Percentiles rank a stretch among this genome's conserved stretches.
Evolutionary conservation across 495 filamentous ascomycete genomes (phyloP).

Genomic region (Daldinia childiae): DNA sequence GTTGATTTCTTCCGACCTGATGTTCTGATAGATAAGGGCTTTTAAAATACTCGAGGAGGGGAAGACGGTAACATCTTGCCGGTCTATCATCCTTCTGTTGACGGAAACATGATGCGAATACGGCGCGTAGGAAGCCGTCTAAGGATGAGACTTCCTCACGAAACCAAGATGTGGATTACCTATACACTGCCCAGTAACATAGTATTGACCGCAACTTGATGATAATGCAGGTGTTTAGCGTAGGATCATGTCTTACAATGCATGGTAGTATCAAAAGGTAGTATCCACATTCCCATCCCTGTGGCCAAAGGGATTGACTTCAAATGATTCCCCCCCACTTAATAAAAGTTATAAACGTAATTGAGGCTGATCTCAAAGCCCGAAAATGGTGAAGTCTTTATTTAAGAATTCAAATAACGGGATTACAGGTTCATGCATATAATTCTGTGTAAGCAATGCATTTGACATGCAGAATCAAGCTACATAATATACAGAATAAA

Average conservation of each 20-base stretch:
- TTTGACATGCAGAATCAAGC: no score
- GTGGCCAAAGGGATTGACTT: background rate
- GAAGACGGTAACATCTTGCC: background rate
- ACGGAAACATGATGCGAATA: background rate
- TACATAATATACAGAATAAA: no score
- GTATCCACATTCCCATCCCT: background rate
- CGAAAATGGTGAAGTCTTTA: background rate
- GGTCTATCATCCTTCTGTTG: background rate
- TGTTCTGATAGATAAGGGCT: background rate
- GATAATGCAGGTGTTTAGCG: conserved; percentile 3
- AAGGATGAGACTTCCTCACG: background rate
- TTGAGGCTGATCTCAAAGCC: background rate
- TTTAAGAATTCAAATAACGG: background rate
- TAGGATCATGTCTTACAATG: conserved; percentile 3
- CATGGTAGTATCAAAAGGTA: background rate
- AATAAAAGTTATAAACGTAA: background rate
- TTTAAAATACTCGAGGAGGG: conserved; percentile 1
- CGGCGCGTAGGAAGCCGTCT: background rate
- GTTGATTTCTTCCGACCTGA: background rate
- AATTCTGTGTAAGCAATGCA: no score
- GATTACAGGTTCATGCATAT: no score
- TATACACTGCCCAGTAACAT: no score
- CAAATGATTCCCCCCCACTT: background rate
- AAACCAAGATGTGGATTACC: background rate
- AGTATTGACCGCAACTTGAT: background rate